phyloP scores from a whole-genome alignment of 2,329 filamentous ascomycete genomes.

The Xenoacremonium recifei region DNA sequence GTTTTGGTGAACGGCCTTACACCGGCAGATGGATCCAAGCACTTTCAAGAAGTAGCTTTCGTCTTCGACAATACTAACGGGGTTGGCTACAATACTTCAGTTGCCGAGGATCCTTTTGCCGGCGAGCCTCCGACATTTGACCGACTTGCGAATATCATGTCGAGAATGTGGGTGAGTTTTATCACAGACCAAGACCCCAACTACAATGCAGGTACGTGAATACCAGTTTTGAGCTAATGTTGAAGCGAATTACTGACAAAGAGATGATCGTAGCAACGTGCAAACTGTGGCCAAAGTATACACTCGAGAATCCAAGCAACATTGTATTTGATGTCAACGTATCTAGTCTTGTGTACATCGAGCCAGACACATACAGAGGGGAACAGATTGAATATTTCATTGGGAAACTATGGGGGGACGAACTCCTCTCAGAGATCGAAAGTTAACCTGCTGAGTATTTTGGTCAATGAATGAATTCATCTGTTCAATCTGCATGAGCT shows the following conservation, averaged over 20 bases:
- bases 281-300: conserved; percentile 47
- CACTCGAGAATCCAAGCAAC: conserved; percentile 38
- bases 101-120: conserved; percentile 30
- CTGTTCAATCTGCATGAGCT: too few relatives aligned
- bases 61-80: conserved; percentile 44
- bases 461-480: too few relatives aligned
- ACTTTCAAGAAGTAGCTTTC: conserved; percentile 26
- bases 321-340: conserved; percentile 50
- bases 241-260: neutral
- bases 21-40: conserved; percentile 18
- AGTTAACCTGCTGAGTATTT: too few relatives aligned
- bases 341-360: conserved; percentile 37
- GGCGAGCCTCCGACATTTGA: conserved; percentile 36
- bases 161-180: conserved; percentile 51
- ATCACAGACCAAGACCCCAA: conserved; percentile 34
- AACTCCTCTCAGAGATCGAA: too few relatives aligned
- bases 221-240: neutral
- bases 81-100: conserved; percentile 36
- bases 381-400: too few relatives aligned
- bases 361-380: neutral
- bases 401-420: too few relatives aligned
- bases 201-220: too few relatives aligned
- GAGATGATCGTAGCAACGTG: conserved; percentile 13
- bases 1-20: conserved; percentile 51
- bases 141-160: conserved; percentile 46